Evolutionary conservation across 805 yeast genomes (phyloP).

Genomic region (Kazachstania bromeliacearum): DNA sequence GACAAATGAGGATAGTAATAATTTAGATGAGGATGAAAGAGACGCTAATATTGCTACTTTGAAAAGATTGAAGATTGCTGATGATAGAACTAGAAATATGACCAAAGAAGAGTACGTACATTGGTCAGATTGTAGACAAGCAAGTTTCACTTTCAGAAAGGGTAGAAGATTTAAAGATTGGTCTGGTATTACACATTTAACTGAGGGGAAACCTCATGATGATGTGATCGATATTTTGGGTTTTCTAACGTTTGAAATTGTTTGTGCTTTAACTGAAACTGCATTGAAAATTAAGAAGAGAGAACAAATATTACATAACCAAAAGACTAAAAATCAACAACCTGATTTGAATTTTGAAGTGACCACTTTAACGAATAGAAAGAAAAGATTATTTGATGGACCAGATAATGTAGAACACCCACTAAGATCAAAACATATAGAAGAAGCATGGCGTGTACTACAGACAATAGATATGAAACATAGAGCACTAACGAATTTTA

Average conservation of each 20-base stretch:
- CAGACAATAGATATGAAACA: slow-evolving; percentile 51
- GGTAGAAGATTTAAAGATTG: slow-evolving; percentile 92
- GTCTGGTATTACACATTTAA: slow-evolving; percentile 78
- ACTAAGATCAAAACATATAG: slow-evolving; percentile 66
- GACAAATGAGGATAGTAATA: slow-evolving; percentile 53
- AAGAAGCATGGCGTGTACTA: slow-evolving; percentile 80
- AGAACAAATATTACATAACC: slow-evolving; percentile 43
- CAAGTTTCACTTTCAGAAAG: slow-evolving; percentile 89
- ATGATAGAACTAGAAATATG: slow-evolving; percentile 87
- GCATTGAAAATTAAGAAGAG: slow-evolving; percentile 72
- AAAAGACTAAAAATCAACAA: slow-evolving; percentile 30
- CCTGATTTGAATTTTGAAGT: slow-evolving; percentile 30
- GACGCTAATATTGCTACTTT: slow-evolving; percentile 85
- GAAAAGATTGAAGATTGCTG: slow-evolving; percentile 83
- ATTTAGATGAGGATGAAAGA: slow-evolving; percentile 77
- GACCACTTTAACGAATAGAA: slow-evolving; percentile 32
- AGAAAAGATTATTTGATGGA: slow-evolving; percentile 66
- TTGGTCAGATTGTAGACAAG: slow-evolving; percentile 98
- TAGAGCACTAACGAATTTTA: slow-evolving; percentile 58
- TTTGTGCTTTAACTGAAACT: slow-evolving; percentile 85
- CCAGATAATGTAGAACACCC: slow-evolving; percentile 81
- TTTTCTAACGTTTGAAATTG: slow-evolving; percentile 91
- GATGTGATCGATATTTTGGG: slow-evolving; percentile 95
- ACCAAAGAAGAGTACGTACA: slow-evolving; percentile 96
- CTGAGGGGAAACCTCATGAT: slow-evolving; percentile 88